phyloP scores from a whole-genome alignment of 2,329 filamentous ascomycete species.

The Colletotrichum eleusines region DNA sequence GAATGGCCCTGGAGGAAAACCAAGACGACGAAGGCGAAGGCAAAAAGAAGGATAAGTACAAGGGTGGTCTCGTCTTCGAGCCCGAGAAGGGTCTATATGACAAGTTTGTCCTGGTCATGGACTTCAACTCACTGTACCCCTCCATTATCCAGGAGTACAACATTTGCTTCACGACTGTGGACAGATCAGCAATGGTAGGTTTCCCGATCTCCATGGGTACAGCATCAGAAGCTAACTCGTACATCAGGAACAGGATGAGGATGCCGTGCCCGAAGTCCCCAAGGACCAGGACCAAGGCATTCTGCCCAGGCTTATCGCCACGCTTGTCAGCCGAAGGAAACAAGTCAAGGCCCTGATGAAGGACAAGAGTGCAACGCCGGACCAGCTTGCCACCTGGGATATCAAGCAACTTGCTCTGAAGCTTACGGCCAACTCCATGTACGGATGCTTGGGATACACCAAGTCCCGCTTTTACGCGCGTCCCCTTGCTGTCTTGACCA shows the following conservation, averaged over 20 bases:
- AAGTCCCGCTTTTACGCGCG: conserved; percentile 98
- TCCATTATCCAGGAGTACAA: conserved; percentile 99
- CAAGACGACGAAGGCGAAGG: conserved; percentile 78
- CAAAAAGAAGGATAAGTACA: conserved; percentile 99
- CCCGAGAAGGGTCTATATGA: conserved; percentile 98
- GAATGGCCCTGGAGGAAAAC: conserved; percentile 77
- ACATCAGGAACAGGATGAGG: conserved; percentile 75
- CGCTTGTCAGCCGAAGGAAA: conserved; percentile 86
- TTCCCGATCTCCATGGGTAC: background rate
- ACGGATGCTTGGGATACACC: conserved; percentile 96
- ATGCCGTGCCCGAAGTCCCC: conserved; percentile 90
- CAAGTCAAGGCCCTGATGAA: conserved; percentile 99
- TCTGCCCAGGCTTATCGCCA: conserved; percentile 90
- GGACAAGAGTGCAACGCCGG: conserved; percentile 84
- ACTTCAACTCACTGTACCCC: conserved; percentile 98
- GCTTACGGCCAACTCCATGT: conserved; percentile 99
- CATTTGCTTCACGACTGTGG: conserved; percentile 98
- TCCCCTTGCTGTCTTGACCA: conserved; percentile 94
- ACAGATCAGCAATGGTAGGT: conserved; percentile 78
- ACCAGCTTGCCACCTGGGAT: conserved; percentile 94
- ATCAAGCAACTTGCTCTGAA: conserved; percentile 98
- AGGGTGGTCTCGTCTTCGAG: conserved; percentile 98
- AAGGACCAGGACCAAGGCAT: conserved; percentile 83
- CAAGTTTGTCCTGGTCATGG: conserved; percentile 98
- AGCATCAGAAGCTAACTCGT: conserved; percentile 47